Evolutionary conservation across 306 rosid species (phyloP), one percentile per base, ranked within the genome.

Genomic region (Adenanthera pavonina): DNA sequence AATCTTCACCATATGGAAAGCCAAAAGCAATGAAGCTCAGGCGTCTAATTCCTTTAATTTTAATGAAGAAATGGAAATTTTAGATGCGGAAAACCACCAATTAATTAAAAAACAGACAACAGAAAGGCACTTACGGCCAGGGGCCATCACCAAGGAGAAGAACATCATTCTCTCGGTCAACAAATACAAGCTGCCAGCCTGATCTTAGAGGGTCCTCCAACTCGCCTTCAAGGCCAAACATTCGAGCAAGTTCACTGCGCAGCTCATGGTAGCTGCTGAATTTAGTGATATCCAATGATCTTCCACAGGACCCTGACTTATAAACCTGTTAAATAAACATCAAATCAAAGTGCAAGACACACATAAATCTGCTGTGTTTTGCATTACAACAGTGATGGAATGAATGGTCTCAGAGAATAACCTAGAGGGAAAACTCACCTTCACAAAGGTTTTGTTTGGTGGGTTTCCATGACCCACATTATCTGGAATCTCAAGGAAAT

Each of bases 161-260:
- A 84, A 93, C 91, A 70, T 95, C 98, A 73, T 91, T 93, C 94
- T 93, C 98, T 88, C 97, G 92, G 92, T 93, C 99, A 75, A 95
- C 97, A 75, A 95, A 95, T 93, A 95, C 98, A 95, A 95, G 99
- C 99, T 95, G 98, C 99, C 99, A 95, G 99, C 99, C 98, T 95
- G 99, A 95, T 95, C 99, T 95, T 88, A 91, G 74, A 81, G 97
- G 98, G 87, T 93, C 99, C 90, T 93, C 99, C 90, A 95, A 83
- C 85, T 95, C 90, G 69, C 98, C 97, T 92, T 93, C 96, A 76
- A 93, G 95, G 78, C 93, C 88, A 81, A 95, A 95, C 99, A 93
- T 90, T 43, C 85, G 93, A 68, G 99, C 99, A 15, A 95, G 93
- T 81, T 95, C 99, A 71, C 94, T 19, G 0, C 99, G 95, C 89